Conservation (phyloP, 2,329 filamentous ascomycete genomes). For the Talaromyces sp. region DNA sequence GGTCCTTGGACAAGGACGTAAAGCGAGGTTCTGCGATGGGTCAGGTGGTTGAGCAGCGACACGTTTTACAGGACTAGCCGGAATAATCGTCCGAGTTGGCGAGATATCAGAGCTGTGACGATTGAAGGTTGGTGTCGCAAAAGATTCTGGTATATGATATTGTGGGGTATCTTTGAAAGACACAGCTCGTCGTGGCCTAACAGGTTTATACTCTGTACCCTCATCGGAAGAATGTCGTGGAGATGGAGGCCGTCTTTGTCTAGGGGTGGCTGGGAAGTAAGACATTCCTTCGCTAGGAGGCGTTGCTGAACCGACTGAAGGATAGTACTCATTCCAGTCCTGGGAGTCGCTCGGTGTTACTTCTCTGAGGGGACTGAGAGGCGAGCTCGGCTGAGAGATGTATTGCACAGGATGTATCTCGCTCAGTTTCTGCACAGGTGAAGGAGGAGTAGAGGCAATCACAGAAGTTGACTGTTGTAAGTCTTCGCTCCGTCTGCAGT, state of each 20-base stretch:
- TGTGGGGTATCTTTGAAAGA: constrained; percentile 15
- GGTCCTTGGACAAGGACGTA: constrained; percentile 69
- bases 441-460: neutral
- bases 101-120: constrained; percentile 4
- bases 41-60: constrained; percentile 1
- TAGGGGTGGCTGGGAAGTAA: neutral
- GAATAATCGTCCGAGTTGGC: constrained; percentile 5
- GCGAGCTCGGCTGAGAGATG: constrained; percentile 7
- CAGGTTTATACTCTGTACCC: neutral
- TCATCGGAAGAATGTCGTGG: neutral
- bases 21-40: constrained; percentile 25
- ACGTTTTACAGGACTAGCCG: constrained; percentile 20
- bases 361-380: neutral
- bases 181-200: constrained; percentile 13
- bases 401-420: constrained; percentile 7
- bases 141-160: neutral
- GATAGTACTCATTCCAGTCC: constrained; percentile 1
- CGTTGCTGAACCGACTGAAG: neutral
- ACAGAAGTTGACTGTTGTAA: neutral
- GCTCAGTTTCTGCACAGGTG: neutral
- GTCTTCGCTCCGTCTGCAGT: neutral
- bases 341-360: neutral
- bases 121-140: neutral
- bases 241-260: neutral
- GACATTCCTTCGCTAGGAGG: constrained; percentile 1